A percentile compares a stretch with the other conserved stretches of the same genome.
Evolutionary conservation across 164 flowering plant genomes (phyloP).

Genomic region (Buxus sempervirens): DNA sequence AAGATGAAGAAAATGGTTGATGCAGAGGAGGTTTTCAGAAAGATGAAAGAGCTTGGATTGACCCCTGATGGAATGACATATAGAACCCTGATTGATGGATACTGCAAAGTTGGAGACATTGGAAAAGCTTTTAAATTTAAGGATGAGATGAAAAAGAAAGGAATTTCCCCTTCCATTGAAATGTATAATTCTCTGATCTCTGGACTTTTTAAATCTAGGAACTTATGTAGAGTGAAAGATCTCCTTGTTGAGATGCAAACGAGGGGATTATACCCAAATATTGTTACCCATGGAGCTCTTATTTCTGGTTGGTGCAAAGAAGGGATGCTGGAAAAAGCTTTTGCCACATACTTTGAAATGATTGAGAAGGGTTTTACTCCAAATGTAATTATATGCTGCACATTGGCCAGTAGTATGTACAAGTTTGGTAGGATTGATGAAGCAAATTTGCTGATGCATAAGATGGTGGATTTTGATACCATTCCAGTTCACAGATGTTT

Average conservation of each 20-base stretch:
- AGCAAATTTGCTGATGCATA: constrained; percentile 61
- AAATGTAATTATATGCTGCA: constrained; percentile 50
- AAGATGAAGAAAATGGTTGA: constrained; percentile 70
- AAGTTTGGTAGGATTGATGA: constrained; percentile 56
- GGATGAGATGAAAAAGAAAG: constrained; percentile 47
- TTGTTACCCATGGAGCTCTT: constrained; percentile 70
- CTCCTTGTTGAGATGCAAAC: constrained; percentile 53
- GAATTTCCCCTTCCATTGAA: constrained; percentile 45
- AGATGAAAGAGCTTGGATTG: constrained; percentile 61
- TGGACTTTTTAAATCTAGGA: constrained; percentile 49
- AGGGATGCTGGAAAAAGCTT: constrained; percentile 62
- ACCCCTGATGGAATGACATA: constrained; percentile 67
- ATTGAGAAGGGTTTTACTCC: constrained; percentile 55
- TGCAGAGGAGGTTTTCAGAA: constrained; percentile 52
- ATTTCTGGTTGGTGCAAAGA: constrained; percentile 75
- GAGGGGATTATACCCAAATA: constrained; percentile 45
- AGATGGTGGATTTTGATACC: constrained; percentile 44
- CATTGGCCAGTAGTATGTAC: constrained; percentile 58
- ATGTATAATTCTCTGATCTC: constrained; percentile 70
- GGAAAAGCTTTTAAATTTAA: constrained; percentile 55
- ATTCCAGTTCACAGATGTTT: constrained; percentile 19
- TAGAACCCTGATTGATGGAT: constrained; percentile 71
- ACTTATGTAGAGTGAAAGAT: constrained; percentile 30
- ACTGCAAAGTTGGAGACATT: constrained; percentile 61
- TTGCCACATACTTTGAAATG: constrained; percentile 56